Evolutionary conservation across 768 basidiomycete species (phyloP).

Genomic region (Mycena amicta): DNA sequence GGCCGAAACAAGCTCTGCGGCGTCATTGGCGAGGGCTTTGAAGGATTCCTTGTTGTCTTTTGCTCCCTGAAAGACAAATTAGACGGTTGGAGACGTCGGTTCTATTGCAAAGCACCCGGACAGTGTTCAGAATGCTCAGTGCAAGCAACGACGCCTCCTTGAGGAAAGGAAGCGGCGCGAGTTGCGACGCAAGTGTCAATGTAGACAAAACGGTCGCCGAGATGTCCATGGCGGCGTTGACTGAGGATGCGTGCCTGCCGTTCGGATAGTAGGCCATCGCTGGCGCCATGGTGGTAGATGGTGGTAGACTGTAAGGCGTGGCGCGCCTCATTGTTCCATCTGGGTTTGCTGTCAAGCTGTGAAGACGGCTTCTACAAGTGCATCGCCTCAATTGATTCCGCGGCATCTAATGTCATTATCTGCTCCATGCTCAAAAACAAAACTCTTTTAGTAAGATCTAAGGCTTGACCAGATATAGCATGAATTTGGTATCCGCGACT

Average conservation of each 20-base stretch:
- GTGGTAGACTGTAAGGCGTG: neutral
- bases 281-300: neutral
- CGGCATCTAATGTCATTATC: neutral
- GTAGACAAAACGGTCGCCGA: constrained; percentile 25
- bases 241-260: neutral
- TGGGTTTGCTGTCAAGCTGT: neutral
- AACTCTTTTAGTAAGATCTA: constrained; percentile 30
- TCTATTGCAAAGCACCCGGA: too few species aligned
- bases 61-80: constrained; percentile 16
- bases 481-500: constrained; percentile 77
- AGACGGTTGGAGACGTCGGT: neutral
- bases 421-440: neutral
- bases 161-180: constrained; percentile 26
- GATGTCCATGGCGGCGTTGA: constrained; percentile 18
- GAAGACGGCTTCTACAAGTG: neutral
- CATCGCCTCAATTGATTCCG: neutral
- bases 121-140: constrained; percentile 21
- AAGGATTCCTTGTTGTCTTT: constrained; percentile 24
- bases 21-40: constrained; percentile 20
- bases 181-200: constrained; percentile 21
- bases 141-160: constrained; percentile 24
- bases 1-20: constrained; percentile 18
- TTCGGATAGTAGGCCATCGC: neutral
- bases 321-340: neutral
- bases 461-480: constrained; percentile 63